Evolutionary conservation across 2,329 filamentous ascomycete species (phyloP).

Genomic region (Mariannaea sp.): DNA sequence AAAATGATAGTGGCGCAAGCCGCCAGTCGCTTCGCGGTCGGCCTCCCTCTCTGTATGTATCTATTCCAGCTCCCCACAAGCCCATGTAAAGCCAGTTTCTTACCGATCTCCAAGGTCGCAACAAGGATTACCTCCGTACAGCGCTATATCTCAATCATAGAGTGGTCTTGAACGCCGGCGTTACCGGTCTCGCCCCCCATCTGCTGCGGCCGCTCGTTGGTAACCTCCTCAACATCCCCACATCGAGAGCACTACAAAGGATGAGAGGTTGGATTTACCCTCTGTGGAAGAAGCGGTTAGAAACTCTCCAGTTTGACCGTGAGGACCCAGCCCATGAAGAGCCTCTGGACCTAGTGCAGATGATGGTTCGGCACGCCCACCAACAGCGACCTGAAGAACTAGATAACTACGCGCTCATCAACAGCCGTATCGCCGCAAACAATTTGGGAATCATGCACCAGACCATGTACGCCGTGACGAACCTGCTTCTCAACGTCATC

Average conservation of each 20-base stretch:
- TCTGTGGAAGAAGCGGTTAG: conserved; percentile 25
- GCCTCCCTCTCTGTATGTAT: conserved; percentile 39
- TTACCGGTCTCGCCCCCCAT: conserved; percentile 38
- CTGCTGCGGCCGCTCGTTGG: conserved; percentile 42
- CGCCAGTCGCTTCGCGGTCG: conserved; percentile 41
- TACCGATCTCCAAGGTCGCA: conserved; percentile 29
- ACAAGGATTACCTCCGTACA: conserved; percentile 43
- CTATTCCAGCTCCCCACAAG: background rate
- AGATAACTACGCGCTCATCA: conserved; percentile 1
- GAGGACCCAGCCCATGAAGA: conserved; percentile 26
- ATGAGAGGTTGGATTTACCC: conserved; percentile 37
- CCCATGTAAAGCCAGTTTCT: no score
- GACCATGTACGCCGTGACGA: background rate
- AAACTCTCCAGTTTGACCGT: conserved; percentile 1
- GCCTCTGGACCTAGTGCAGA: conserved; percentile 48
- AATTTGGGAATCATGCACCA: conserved; percentile 11
- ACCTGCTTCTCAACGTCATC: conserved; percentile 6
- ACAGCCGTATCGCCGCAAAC: conserved; percentile 3
- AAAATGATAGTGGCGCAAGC: conserved; percentile 41
- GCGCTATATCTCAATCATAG: conserved; percentile 39
- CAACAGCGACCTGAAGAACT: conserved; percentile 46
- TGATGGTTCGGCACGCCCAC: conserved; percentile 48
- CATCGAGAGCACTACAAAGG: conserved; percentile 31
- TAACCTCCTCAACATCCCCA: conserved; percentile 30
- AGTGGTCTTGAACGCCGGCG: conserved; percentile 42